Conservation (phyloP, 306 rosid genomes). For the Quillaja saponaria region DNA sequence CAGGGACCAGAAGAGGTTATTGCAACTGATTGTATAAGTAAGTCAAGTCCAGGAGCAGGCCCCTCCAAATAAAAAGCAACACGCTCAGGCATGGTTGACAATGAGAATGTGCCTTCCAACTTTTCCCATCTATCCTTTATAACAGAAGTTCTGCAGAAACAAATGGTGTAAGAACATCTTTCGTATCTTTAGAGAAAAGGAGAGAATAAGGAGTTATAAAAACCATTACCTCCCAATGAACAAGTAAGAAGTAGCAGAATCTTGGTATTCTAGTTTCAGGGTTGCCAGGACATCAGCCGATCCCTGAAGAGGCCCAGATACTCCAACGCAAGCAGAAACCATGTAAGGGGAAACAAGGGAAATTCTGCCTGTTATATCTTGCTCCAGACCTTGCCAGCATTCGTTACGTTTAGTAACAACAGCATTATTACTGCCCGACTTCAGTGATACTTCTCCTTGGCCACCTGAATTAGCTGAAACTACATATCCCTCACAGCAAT, state of each 20-base stretch:
- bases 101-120: conserved; percentile 75
- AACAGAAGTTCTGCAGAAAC: conserved; percentile 64
- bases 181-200: conserved; percentile 18
- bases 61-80: conserved; percentile 85
- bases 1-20: conserved; percentile 49
- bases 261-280: conserved; percentile 58
- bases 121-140: conserved; percentile 65
- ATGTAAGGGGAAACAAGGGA: conserved; percentile 52
- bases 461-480: conserved; percentile 46
- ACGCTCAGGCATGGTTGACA: conserved; percentile 58
- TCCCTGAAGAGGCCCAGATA: conserved; percentile 63
- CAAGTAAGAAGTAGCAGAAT: conserved; percentile 61
- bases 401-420: conserved; percentile 69
- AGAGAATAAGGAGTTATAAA: conserved; percentile 9
- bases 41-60: conserved; percentile 76
- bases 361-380: conserved; percentile 67
- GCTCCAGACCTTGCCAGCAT: conserved; percentile 97
- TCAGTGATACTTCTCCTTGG: conserved; percentile 35
- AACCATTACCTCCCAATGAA: conserved; percentile 68
- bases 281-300: conserved; percentile 76
- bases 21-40: conserved; percentile 64
- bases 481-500: conserved; percentile 65
- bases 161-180: conserved; percentile 19
- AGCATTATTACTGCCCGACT: conserved; percentile 42
- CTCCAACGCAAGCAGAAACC: conserved; percentile 79